Evolutionary conservation across 1,284 basidiomycete genomes (phyloP), one percentile per base, ranked within the genome.

Genomic region (Meira miltonrushii): DNA sequence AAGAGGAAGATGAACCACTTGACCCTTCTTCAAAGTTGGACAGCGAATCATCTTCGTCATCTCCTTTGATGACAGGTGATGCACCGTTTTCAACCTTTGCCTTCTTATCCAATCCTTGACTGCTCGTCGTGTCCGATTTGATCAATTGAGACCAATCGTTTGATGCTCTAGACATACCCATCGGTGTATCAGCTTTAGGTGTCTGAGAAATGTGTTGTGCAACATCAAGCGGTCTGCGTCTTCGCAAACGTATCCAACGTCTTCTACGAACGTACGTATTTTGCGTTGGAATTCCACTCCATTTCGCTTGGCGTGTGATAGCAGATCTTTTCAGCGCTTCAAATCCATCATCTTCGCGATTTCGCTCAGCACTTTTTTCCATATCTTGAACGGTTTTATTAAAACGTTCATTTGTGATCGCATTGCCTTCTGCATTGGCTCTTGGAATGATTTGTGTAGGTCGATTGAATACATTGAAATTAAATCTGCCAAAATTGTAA

Each of bases 201-300:
- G 55, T 54, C 5, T 12, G n/a, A 17, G 46, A 13, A 48, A 12
- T 6, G 6, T 21, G 2, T 13, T 13, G n/a, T 12, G 15, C 43
- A 25, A 19, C 33, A n/a, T n/a, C 54, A 8, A 60, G 17, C 4
- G 57, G 39, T 33, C 54, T 62, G 6, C 62, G 41, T 13, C 68
- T 62, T 40, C 75, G 67, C 49, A 77, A 60, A 1, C 75, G 66
- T 19, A 77, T 71, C 75, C 75, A 77, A 12, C 75, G 59, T 19
- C 75, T 58, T 9, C 75, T 66, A 19, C 75, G 59, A 19, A 77
- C 75, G 58, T 73, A 77, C 5, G 69, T 74, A 52, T 59, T 70
- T 0, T 66, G 59, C 52, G 65, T 67, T 2, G 69, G 66, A 40
- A 58, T 51, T 12, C 72, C 72, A 2, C 55, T 65, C 75, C 75